phyloP scores from a whole-genome alignment of 352 stramenopile species.

The Globisporangium canariense region DNA sequence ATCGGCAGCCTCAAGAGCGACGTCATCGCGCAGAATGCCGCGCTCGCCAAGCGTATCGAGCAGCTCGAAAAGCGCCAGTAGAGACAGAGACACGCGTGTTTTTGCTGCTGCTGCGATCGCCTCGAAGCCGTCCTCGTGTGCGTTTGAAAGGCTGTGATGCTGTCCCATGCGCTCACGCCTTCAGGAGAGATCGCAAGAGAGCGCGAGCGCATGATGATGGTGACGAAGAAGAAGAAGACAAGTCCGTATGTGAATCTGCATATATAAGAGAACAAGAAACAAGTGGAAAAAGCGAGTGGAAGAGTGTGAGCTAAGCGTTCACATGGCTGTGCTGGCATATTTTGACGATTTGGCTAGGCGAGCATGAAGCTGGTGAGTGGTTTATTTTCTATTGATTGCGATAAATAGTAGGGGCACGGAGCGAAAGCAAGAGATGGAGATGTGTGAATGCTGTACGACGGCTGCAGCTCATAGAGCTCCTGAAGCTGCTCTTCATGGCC shows the following conservation, averaged over 20 bases:
- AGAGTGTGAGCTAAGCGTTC: background rate
- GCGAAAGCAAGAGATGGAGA: background rate
- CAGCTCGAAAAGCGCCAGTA: slow-evolving; percentile 72
- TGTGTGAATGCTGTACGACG: background rate
- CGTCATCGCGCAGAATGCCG: slow-evolving; percentile 62
- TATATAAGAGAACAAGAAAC: slow-evolving; percentile 5
- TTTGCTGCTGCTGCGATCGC: background rate
- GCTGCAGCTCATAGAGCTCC: background rate
- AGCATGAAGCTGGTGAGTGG: background rate
- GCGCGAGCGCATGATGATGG: background rate
- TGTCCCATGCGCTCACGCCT: background rate
- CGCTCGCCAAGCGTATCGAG: slow-evolving; percentile 71
- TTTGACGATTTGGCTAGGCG: too few relatives aligned
- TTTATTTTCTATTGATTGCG: slow-evolving; percentile 6
- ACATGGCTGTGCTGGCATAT: too few relatives aligned
- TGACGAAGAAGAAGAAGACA: background rate
- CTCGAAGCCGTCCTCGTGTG: background rate
- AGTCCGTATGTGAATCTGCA: background rate
- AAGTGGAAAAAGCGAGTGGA: background rate
- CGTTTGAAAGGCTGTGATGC: background rate
- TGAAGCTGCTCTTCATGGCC: background rate
- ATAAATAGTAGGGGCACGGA: slow-evolving; percentile 6
- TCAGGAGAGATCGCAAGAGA: background rate
- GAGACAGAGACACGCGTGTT: slow-evolving; percentile 4
- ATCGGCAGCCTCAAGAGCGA: slow-evolving; percentile 66